These are phyloP conservation scores for Sporothrix pallida DNA, from an alignment of 2,329 filamentous ascomycete species.

Conservation along the genomic window DNA sequence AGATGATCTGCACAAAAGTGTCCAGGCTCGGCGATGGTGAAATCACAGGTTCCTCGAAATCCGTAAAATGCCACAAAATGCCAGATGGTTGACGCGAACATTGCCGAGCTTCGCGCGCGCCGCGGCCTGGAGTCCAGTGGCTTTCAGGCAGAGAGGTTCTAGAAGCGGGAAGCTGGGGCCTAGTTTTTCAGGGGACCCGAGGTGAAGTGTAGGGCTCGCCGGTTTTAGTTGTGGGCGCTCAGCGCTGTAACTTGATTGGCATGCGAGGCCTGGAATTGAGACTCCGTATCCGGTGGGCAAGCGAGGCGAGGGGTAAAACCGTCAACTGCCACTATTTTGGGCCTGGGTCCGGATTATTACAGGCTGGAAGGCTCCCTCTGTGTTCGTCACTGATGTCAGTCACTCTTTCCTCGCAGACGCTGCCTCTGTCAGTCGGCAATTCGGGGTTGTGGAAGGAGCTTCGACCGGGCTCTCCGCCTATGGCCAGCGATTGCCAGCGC, in stretches of 20 bases:
- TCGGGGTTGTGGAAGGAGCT: constrained; percentile 26
- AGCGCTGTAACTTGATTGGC: not conserved
- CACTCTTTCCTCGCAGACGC: not conserved
- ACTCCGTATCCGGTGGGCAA: not conserved
- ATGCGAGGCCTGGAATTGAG: constrained; percentile 10
- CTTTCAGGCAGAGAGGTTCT: not conserved
- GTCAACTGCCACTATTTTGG: too few relatives aligned
- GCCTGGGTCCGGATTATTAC: not conserved
- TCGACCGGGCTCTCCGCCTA: constrained; percentile 18
- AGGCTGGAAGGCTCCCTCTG: not conserved
- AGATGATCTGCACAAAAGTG: constrained; percentile 10
- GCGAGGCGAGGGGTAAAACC: not conserved
- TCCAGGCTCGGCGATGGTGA: constrained; percentile 2
- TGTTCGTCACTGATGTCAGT: constrained; percentile 27
- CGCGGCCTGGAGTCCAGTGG: not conserved
- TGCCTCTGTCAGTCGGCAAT: constrained; percentile 16
- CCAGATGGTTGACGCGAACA: not conserved
- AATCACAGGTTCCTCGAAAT: not conserved
- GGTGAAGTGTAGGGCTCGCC: not conserved
- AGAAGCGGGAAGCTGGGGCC: not conserved
- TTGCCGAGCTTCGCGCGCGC: constrained; percentile 14
- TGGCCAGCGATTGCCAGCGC: not conserved
- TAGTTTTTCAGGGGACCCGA: not conserved
- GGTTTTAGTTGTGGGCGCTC: not conserved
- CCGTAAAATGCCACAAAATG: not conserved